Percentiles rank a stretch among this genome's conserved stretches.
phyloP scores from a whole-genome alignment of 257 asterid genomes.

The Haberlea rhodopensis region DNA sequence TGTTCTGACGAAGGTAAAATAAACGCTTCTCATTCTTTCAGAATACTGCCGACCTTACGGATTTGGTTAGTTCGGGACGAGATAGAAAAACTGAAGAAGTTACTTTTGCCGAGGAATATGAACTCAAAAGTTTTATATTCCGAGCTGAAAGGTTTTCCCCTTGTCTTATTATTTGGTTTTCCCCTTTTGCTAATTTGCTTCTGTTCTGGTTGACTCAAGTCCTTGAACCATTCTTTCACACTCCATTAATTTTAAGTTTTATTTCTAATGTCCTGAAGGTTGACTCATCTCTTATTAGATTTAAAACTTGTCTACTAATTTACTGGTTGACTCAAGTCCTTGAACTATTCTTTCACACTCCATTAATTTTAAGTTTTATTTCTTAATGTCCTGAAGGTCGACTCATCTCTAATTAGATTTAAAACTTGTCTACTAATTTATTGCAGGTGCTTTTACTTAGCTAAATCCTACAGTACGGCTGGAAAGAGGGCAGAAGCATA shows the following conservation, averaged over 20 bases:
- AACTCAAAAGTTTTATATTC: slow-evolving; percentile 61
- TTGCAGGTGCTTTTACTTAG: slow-evolving; percentile 93
- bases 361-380: not conserved
- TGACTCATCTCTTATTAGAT: slow-evolving; percentile 16
- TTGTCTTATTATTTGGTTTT: too few relatives aligned
- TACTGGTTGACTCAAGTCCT: slow-evolving; percentile 20
- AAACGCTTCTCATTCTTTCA: slow-evolving; percentile 36
- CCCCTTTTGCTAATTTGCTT: slow-evolving; percentile 15
- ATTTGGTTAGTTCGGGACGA: slow-evolving; percentile 93
- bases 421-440: slow-evolving; percentile 24
- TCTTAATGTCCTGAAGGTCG: slow-evolving; percentile 15
- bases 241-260: not conserved
- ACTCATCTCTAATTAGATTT: slow-evolving; percentile 17
- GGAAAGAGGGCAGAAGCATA: slow-evolving; percentile 95
- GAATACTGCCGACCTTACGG: slow-evolving; percentile 86
- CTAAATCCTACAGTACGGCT: slow-evolving; percentile 87
- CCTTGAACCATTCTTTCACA: too few relatives aligned
- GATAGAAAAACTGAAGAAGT: slow-evolving; percentile 81
- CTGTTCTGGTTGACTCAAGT: slow-evolving; percentile 17
- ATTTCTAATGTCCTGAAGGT: slow-evolving; percentile 14
- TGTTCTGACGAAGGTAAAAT: slow-evolving; percentile 23
- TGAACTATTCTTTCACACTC: not conserved
- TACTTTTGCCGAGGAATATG: slow-evolving; percentile 78
- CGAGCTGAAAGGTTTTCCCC: slow-evolving; percentile 81
- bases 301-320: slow-evolving; percentile 21